Evolutionary conservation across 176 grass and related monocot genomes (phyloP), one percentile per base, ranked within the genome.

Genomic region (Zizania latifolia): DNA sequence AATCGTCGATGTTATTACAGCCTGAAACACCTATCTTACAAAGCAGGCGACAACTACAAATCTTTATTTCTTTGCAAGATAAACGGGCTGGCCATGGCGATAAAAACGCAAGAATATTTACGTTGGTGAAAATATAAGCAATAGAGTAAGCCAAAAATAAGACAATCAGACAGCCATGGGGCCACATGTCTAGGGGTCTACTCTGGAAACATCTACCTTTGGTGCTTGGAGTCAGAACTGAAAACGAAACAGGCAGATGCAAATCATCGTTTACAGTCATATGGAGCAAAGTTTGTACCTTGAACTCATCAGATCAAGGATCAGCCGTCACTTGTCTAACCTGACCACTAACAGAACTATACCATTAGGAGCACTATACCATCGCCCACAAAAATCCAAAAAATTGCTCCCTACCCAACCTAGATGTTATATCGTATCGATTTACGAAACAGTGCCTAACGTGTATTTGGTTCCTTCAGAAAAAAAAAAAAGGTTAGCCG

Each of bases 401-500:
- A 41, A 68, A 44, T 12, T 58, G 45, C 58, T 58, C 58, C 30
- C 46, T 15, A 54, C 13, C 35, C 62, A 65, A 56, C 80, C 35
- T 82, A 59, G n/a, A 71, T 48, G 62, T 36, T 22, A 46, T 51
- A 30, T 34, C 6, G 19, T 32, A 80, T 48, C 8, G 2, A 34
- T 70, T 4, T 38, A 54, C 23, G 33, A 40, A 27, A 53, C 5
- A 54, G 16, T 64, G 29, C 41, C 60, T 12, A 72, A 29, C 2
- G 6, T 28, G 56, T 79, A 65, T 74, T 24, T 39, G 68, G 33
- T 76, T 81, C 41, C 84, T 70, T 61, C 55, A 68, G 5, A 64
- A 50, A 78, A 72, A 38, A 15, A 55, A 22, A n/a, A 53, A 53
- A 53, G n/a, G 58, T 46, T 53, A 38, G 67, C 36, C 54, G 71